phyloP scores from a whole-genome alignment of 495 filamentous ascomycete species.

The Podospora comata region DNA sequence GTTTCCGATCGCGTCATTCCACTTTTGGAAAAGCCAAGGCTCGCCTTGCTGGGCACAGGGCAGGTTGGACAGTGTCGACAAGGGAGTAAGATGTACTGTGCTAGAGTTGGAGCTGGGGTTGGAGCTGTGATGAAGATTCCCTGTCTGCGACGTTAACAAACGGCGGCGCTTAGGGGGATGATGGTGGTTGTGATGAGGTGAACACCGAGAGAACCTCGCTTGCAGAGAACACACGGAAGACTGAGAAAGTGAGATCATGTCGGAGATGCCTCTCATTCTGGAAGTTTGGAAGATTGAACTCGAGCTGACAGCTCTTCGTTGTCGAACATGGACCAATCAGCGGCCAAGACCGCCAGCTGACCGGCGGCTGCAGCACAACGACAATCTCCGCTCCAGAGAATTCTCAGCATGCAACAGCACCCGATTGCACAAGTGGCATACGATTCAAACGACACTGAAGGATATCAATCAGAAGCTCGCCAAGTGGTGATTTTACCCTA shows the following conservation, averaged over 20 bases:
- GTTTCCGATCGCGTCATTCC: slow-evolving; percentile 31
- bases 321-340: not conserved
- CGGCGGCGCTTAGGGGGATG: not conserved
- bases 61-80: not conserved
- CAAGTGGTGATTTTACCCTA: slow-evolving; percentile 18
- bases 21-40: slow-evolving; percentile 8
- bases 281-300: not conserved
- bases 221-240: not conserved
- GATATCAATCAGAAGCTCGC: slow-evolving; percentile 3
- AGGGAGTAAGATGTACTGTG: not conserved
- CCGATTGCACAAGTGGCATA: not conserved
- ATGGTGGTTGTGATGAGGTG: not conserved
- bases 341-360: slow-evolving; percentile 5
- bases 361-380: not conserved
- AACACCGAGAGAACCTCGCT: not conserved
- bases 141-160: not conserved
- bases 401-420: not conserved
- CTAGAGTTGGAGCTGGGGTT: not conserved
- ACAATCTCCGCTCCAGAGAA: slow-evolving; percentile 9
- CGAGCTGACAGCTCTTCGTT: not conserved
- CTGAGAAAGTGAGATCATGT: not conserved
- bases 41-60: slow-evolving; percentile 4
- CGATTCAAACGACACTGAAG: not conserved
- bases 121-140: not conserved
- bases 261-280: not conserved